phyloP scores from a whole-genome alignment of 2,329 filamentous ascomycete species.

The Cyphellophora attinorum region DNA sequence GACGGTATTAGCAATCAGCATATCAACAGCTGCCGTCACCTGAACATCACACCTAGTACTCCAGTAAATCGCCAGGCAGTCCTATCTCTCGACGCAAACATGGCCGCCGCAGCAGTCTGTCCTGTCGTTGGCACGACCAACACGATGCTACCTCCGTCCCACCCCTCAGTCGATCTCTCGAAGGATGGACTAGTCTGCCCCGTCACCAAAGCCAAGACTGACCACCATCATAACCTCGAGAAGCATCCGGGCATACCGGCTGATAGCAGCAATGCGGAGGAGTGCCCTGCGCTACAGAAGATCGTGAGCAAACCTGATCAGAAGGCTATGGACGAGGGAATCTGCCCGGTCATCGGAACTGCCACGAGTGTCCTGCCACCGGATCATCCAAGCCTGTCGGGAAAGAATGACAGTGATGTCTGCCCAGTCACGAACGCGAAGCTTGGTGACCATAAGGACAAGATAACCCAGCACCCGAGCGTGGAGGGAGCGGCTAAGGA shows the following conservation, averaged over 20 bases:
- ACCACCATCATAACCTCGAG: slow-evolving; percentile 17
- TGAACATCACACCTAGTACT: no score
- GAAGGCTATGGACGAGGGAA: slow-evolving; percentile 17
- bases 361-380: slow-evolving; percentile 18
- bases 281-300: slow-evolving; percentile 16
- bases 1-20: no score
- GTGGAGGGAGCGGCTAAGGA: slow-evolving; percentile 10
- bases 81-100: no score
- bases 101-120: slow-evolving; percentile 9
- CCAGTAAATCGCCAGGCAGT: no score
- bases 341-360: slow-evolving; percentile 18
- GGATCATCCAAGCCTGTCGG: slow-evolving; percentile 14
- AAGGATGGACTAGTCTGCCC: slow-evolving; percentile 17
- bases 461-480: slow-evolving; percentile 12
- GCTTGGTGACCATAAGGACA: slow-evolving; percentile 14
- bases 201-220: slow-evolving; percentile 16
- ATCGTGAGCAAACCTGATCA: slow-evolving; percentile 15
- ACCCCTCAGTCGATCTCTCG: slow-evolving; percentile 15
- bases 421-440: slow-evolving; percentile 18
- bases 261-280: slow-evolving; percentile 10
- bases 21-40: no score
- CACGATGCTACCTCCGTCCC: slow-evolving; percentile 16
- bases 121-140: slow-evolving; percentile 19
- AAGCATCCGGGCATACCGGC: slow-evolving; percentile 17
- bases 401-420: slow-evolving; percentile 12